Evolutionary conservation across 2,329 filamentous ascomycete genomes (phyloP), one percentile per base, ranked within the genome.

Genomic region (Trichoderma guizhouense): DNA sequence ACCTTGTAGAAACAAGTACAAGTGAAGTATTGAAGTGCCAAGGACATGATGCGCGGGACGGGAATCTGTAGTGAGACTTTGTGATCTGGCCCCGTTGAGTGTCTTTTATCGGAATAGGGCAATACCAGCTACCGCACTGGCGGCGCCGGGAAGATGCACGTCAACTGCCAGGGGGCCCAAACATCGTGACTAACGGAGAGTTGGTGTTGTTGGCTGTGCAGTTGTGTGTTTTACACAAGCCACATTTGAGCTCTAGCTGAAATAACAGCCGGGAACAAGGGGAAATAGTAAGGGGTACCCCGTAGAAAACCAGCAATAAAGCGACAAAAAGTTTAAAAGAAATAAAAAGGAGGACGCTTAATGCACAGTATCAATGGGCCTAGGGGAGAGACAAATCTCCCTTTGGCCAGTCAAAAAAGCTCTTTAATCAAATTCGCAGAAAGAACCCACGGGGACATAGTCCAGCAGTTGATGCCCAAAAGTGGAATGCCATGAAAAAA

Each of bases 141-240:
- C 53, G 65, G 65, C 24, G 39, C 65, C 32, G 51, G 53, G 65
- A 68, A 68, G 51, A 58, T 58, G 65, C 53, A 68, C 24, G 65
- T 68, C 53, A 68, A 58, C 21, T 36, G 64, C 64, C 32, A 60
- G 21, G 64, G 64, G 32, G 18, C 32, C 51, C n/a, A 21, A 57
- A 32, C 51, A 24, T 57, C 32, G 64, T 36, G 64, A 57, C 21
- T 58, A 21, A 14, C 26, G 34, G 18, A 21, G 57, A 34, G 57
- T 12, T 60, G 62, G 28, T 53, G 62, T 34, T 55, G 43, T 51
- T 65, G 12, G 43, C 28, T 15, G 30, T 47, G 26, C 30, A 12
- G 4, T 30, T 28, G 57, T 30, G 28, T 30, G 15, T 51, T 47
- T 47, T 47, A 9, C 47, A 51, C 47, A 24, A 51, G 47, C n/a